These are phyloP conservation scores for Stylosanthes scabra DNA, from an alignment of 331 rosid species.

Conservation along the genomic window DNA sequence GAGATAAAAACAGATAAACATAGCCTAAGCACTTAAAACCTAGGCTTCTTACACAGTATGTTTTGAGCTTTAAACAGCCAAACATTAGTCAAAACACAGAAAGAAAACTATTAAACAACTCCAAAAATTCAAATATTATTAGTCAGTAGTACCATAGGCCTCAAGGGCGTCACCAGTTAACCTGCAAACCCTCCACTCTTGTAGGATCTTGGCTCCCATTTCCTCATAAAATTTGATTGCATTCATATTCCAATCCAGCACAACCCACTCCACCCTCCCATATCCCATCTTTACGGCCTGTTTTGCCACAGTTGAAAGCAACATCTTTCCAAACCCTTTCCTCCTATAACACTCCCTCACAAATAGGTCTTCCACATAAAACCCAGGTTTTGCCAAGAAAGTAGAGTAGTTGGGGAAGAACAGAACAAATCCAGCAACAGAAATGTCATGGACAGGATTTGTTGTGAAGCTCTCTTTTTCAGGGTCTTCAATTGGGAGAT, in stretches of 20 bases:
- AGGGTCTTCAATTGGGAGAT: slow-evolving; percentile 63
- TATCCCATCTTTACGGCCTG: slow-evolving; percentile 92
- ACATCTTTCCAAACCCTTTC: slow-evolving; percentile 72
- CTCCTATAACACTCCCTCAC: slow-evolving; percentile 81
- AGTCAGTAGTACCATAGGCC: slow-evolving; percentile 49
- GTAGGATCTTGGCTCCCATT: slow-evolving; percentile 78
- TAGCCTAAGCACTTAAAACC: no score
- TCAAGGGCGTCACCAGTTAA: slow-evolving; percentile 68
- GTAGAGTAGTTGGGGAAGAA: slow-evolving; percentile 78
- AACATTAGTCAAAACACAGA: no score
- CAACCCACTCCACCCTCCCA: slow-evolving; percentile 89
- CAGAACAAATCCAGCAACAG: slow-evolving; percentile 68
- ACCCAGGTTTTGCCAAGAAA: slow-evolving; percentile 67
- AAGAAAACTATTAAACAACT: background rate
- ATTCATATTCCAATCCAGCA: slow-evolving; percentile 80
- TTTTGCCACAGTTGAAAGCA: slow-evolving; percentile 71
- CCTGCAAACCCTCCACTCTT: slow-evolving; percentile 80
- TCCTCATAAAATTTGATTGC: slow-evolving; percentile 79
- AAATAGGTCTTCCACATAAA: slow-evolving; percentile 75
- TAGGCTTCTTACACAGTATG: no score
- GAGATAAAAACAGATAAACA: no score
- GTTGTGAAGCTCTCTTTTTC: slow-evolving; percentile 52
- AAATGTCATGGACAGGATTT: slow-evolving; percentile 18
- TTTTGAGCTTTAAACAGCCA: no score
- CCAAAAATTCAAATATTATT: background rate